Conservation (phyloP, 331 rosid genomes). For the Cucumis variabilis region DNA sequence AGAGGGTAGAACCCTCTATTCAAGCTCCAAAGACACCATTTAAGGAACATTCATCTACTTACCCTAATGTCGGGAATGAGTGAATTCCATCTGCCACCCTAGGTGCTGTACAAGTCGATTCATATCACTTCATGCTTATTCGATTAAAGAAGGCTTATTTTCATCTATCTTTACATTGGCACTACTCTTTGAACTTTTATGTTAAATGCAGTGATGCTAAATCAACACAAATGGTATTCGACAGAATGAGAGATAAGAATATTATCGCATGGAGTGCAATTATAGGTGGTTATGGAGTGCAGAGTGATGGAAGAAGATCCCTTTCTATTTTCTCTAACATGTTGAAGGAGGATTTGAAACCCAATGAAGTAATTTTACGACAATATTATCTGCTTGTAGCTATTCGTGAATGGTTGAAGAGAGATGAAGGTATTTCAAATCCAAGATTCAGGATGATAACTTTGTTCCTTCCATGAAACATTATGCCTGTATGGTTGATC, state of each 20-base stretch:
- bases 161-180: slow-evolving; percentile 66
- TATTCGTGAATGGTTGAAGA: slow-evolving; percentile 84
- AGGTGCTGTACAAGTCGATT: slow-evolving; percentile 66
- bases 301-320: slow-evolving; percentile 70
- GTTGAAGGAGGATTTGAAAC: slow-evolving; percentile 66
- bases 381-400: slow-evolving; percentile 78
- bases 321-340: slow-evolving; percentile 64
- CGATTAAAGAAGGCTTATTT: slow-evolving; percentile 59
- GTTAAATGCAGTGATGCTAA: slow-evolving; percentile 82
- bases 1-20: no score
- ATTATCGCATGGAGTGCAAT: slow-evolving; percentile 77
- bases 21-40: no score
- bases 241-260: slow-evolving; percentile 77
- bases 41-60: no score
- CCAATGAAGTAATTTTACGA: slow-evolving; percentile 68
- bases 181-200: slow-evolving; percentile 79
- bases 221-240: slow-evolving; percentile 67
- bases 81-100: slow-evolving; percentile 68
- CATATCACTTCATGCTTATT: slow-evolving; percentile 69
- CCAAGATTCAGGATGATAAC: slow-evolving; percentile 60
- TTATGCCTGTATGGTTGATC: slow-evolving; percentile 81
- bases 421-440: slow-evolving; percentile 66
- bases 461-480: slow-evolving; percentile 76
- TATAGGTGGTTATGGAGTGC: slow-evolving; percentile 83
- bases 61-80: no score